Conservation (phyloP, 164 flowering plant genomes). For the Vitis riparia region DNA sequence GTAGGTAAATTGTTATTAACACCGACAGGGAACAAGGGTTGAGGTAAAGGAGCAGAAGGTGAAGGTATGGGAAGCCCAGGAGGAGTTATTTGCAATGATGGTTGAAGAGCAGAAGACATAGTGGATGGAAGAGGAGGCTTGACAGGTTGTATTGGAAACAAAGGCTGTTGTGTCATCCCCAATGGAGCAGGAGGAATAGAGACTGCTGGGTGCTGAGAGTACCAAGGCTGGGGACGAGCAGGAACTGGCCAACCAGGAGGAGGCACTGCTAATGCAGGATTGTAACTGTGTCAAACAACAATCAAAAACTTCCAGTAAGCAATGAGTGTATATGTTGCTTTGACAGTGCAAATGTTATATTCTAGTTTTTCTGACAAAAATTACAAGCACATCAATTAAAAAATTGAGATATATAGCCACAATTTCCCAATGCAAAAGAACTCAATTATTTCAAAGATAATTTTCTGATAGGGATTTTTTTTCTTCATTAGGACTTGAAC, state of each 20-base stretch:
- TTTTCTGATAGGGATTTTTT: too few species aligned
- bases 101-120: constrained; percentile 41
- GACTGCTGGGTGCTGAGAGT: constrained; percentile 51
- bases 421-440: too few species aligned
- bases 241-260: constrained; percentile 77
- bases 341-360: too few species aligned
- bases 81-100: constrained; percentile 53
- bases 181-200: constrained; percentile 49
- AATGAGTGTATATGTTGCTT: too few species aligned
- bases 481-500: too few species aligned
- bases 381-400: too few species aligned
- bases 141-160: constrained; percentile 80
- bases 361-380: too few species aligned
- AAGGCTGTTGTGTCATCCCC: constrained; percentile 64
- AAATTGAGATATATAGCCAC: too few species aligned
- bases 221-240: constrained; percentile 89
- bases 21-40: constrained; percentile 83
- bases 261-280: constrained; percentile 58
- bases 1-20: constrained; percentile 37
- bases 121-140: constrained; percentile 48
- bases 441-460: too few species aligned
- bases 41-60: constrained; percentile 60
- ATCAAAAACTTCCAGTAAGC: background rate
- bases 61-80: constrained; percentile 65
- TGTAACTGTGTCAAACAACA: constrained; percentile 51